Conservation (phyloP, 495 filamentous ascomycete genomes). For the Trichoderma erinaceum region DNA sequence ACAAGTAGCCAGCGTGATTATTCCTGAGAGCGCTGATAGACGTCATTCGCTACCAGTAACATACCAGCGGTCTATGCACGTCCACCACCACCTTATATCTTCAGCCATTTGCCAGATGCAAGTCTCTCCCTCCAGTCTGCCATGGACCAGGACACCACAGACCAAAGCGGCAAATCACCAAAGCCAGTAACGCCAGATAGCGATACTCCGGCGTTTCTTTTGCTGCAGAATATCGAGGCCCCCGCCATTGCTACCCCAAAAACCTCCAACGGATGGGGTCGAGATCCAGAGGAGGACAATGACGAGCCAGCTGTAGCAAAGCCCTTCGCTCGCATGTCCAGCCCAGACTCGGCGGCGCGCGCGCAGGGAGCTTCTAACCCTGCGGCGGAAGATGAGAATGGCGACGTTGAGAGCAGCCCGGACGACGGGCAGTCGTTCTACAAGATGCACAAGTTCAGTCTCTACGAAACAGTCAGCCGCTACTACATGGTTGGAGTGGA, state of each 20-base stretch:
- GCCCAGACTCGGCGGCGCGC: constrained; percentile 40
- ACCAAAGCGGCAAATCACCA: neutral
- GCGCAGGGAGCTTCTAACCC: constrained; percentile 23
- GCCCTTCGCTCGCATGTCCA: constrained; percentile 58
- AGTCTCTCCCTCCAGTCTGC: no score
- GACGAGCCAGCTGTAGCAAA: constrained; percentile 58
- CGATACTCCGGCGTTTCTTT: constrained; percentile 26
- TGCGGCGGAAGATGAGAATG: constrained; percentile 48
- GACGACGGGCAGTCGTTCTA: constrained; percentile 50
- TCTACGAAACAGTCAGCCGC: constrained; percentile 88
- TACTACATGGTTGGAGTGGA: constrained; percentile 94
- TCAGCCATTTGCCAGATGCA: neutral
- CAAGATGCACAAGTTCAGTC: constrained; percentile 90
- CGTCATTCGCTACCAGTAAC: neutral
- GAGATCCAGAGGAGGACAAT: constrained; percentile 48
- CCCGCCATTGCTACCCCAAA: constrained; percentile 26
- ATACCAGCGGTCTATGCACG: neutral
- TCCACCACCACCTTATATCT: neutral
- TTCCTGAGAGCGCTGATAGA: neutral
- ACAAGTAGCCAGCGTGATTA: no score
- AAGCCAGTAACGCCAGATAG: neutral
- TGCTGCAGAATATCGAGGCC: constrained; percentile 38
- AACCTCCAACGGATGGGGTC: constrained; percentile 24
- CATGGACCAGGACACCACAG: constrained; percentile 6
- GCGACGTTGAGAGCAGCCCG: constrained; percentile 32